Base-by-base conservation (phyloP, 805 yeast species). In the Babjeviella inositovora region DNA sequence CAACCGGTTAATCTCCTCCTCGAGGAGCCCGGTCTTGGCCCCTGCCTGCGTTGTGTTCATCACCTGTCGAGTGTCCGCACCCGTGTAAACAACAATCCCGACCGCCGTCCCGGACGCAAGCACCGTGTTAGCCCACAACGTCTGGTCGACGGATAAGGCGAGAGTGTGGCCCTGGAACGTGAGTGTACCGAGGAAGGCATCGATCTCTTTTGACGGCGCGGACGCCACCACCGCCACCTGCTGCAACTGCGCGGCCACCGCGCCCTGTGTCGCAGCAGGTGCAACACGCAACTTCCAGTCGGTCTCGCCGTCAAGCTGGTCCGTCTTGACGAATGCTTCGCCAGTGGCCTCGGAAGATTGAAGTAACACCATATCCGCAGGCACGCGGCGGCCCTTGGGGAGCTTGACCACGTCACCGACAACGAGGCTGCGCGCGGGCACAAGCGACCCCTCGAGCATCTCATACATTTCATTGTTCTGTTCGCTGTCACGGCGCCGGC, bases 81-180 rank as follows among this genome's bases (percentile, higher is more conserved):
- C 99, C 0, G 97, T 87, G 45, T 84, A 90, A 3, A 84, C 58
- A 9, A 90, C 69, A 35, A 87, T 71, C 2, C 93, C 98, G 22
- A 85, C 56, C 6, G 92, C 90, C 3, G 81, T 66, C 8, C 96
- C 97, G 0, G 94, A 79, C 0, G 98, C 97, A 9, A 92, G 56
- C 1, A 92, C 96, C 0, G 99, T 90, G 43, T 90, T 90, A 8
- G 97, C 96, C 99, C 99, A 90, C 43, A 92, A 47, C 0, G 98
- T 82, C 39, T 87, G 85, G 45, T 90, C 99, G 7, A 90, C 70
- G 3, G 75, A 60, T 8, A 90, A 52, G 4, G 90, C 79, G 12
- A 62, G 53, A 2, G 71, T 57, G 14, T 66, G 60, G 19, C 62
- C 64, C 24, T 69, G 71, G 29, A 61, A 57, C 3, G 69, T 54